Conservation (phyloP, 2,329 filamentous ascomycete genomes). For the Fusarium nelsonii region DNA sequence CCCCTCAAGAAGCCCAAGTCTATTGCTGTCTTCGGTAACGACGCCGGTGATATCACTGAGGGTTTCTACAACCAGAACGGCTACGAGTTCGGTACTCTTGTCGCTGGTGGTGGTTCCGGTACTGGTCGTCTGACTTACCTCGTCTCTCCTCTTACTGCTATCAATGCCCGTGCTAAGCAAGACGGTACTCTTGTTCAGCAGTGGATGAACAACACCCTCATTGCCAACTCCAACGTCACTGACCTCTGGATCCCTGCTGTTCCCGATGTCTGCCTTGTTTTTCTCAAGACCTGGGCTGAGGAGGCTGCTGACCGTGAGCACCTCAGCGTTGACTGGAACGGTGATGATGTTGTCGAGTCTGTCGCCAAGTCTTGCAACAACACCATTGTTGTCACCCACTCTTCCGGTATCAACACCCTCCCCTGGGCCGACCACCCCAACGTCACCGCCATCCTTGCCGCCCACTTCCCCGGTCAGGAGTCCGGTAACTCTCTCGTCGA, state of each 20-base stretch:
- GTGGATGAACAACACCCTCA: conserved; percentile 61
- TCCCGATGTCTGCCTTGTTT: conserved; percentile 75
- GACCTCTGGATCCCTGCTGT: conserved; percentile 61
- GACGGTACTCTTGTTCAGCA: conserved; percentile 61
- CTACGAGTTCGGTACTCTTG: conserved; percentile 70
- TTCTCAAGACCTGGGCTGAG: conserved; percentile 74
- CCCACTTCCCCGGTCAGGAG: conserved; percentile 79
- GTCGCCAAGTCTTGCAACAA: conserved; percentile 72
- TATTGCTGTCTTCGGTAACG: conserved; percentile 68
- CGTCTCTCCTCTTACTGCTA: conserved; percentile 55
- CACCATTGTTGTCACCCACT: conserved; percentile 76
- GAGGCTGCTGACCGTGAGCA: conserved; percentile 71
- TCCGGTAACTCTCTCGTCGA: conserved; percentile 75
- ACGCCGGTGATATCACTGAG: conserved; percentile 65
- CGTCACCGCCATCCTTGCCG: conserved; percentile 75
- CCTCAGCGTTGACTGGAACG: conserved; percentile 67
- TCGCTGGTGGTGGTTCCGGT: conserved; percentile 68
- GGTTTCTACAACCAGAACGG: conserved; percentile 74
- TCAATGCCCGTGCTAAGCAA: conserved; percentile 60
- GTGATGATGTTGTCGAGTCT: conserved; percentile 71
- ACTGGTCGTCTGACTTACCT: conserved; percentile 56
- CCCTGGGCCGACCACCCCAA: conserved; percentile 75
- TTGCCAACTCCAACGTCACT: conserved; percentile 54
- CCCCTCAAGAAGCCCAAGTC: conserved; percentile 69
- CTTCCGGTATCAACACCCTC: conserved; percentile 75